phyloP scores from a whole-genome alignment of 2,329 filamentous ascomycete species.

The Monilinia fructigena region DNA sequence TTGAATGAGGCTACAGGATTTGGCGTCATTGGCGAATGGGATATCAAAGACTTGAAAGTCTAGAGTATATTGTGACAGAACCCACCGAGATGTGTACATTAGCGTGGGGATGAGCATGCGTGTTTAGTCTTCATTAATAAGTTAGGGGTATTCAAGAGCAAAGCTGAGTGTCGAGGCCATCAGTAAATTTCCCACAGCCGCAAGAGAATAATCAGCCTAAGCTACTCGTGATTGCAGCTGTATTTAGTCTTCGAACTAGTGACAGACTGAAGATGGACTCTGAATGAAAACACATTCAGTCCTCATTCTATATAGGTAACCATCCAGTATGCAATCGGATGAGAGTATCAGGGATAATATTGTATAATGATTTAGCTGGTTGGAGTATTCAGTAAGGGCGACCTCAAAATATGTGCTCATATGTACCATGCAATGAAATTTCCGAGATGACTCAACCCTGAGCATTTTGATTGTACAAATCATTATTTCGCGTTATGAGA shows the following conservation, averaged over 20 bases:
- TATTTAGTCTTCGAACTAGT: not conserved
- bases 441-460: not conserved
- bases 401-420: not conserved
- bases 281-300: not conserved
- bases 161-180: not conserved
- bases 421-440: not conserved
- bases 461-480: not conserved
- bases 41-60: not conserved
- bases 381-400: not conserved
- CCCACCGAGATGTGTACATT: not conserved
- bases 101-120: not conserved
- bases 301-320: not conserved
- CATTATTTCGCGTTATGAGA: not conserved
- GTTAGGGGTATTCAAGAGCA: not conserved
- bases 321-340: not conserved
- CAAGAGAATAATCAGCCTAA: not conserved
- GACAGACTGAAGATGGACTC: not conserved
- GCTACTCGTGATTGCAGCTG: not conserved
- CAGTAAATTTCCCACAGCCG: not conserved
- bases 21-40: slow-evolving; percentile 13
- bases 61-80: not conserved
- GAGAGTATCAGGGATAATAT: not conserved
- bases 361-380: not conserved
- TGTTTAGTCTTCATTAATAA: not conserved
- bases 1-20: slow-evolving; percentile 3